A percentile compares a stretch with the other conserved stretches of the same genome.
These are phyloP conservation scores for Niveomyces coronatus DNA, from an alignment of 2,329 filamentous ascomycete genomes.

Conservation along the genomic window DNA sequence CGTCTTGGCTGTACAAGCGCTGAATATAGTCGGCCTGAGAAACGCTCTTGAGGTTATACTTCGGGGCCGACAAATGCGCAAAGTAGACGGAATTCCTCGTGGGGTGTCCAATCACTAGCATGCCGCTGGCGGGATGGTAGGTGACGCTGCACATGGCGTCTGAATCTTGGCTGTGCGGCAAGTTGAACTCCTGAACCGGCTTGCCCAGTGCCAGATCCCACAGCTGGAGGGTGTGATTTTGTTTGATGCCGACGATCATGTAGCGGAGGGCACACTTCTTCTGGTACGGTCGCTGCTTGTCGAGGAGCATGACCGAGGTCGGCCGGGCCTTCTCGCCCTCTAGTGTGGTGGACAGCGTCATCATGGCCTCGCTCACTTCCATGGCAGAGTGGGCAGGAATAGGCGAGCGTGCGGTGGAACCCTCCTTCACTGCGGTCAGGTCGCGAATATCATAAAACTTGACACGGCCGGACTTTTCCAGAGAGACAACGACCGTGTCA, in stretches of 20 bases:
- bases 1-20: conserved; percentile 62
- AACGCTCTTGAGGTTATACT: conserved; percentile 74
- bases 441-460: conserved; percentile 97
- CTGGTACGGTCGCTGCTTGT: conserved; percentile 88
- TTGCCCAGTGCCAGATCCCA: conserved; percentile 96
- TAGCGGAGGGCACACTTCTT: conserved; percentile 87
- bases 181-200: conserved; percentile 91
- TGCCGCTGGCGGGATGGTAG: conserved; percentile 85
- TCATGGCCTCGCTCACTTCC: conserved; percentile 75
- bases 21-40: conserved; percentile 83
- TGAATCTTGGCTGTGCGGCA: conserved; percentile 91
- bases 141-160: conserved; percentile 96
- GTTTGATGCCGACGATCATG: conserved; percentile 95
- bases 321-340: conserved; percentile 93
- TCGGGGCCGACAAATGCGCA: conserved; percentile 85
- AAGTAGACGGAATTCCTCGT: conserved; percentile 98
- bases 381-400: conserved; percentile 48
- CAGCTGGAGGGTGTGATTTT: conserved; percentile 95
- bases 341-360: conserved; percentile 78
- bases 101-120: conserved; percentile 90
- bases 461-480: conserved; percentile 92
- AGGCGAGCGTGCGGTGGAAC: conserved; percentile 38
- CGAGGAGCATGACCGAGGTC: conserved; percentile 88
- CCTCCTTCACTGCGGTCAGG: conserved; percentile 48
- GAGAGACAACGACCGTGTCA: conserved; percentile 83